Conservation (phyloP, 2,329 filamentous ascomycete genomes). For the Claviceps sp. region DNA sequence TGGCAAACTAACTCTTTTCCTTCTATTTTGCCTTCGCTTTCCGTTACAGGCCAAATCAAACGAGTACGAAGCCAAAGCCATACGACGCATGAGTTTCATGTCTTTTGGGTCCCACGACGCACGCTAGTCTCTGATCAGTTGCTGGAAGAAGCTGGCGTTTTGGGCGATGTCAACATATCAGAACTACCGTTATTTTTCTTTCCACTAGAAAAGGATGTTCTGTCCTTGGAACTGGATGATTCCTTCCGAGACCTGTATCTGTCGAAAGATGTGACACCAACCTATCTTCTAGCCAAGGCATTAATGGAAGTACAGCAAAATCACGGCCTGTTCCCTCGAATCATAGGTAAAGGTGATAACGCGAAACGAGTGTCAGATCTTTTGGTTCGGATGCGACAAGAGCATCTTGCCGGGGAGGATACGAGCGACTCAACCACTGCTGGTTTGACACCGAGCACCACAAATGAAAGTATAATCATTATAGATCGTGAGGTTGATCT, state of each 20-base stretch:
- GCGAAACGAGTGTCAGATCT: constrained; percentile 80
- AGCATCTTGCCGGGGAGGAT: constrained; percentile 69
- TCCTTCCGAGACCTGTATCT: constrained; percentile 81
- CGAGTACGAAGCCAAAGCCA: constrained; percentile 77
- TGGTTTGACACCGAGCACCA: constrained; percentile 71
- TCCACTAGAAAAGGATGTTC: constrained; percentile 76
- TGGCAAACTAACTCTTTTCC: constrained; percentile 4
- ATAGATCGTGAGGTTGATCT: constrained; percentile 94
- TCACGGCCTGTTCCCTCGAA: constrained; percentile 85
- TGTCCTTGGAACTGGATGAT: constrained; percentile 82
- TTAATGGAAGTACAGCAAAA: constrained; percentile 89
- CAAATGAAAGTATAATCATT: constrained; percentile 81
- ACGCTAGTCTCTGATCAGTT: constrained; percentile 85
- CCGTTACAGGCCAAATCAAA: constrained; percentile 66
- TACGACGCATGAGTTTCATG: constrained; percentile 87
- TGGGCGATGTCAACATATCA: constrained; percentile 80
- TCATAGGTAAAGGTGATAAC: constrained; percentile 91
- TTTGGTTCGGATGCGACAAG: constrained; percentile 80
- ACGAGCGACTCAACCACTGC: constrained; percentile 45
- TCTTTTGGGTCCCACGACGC: constrained; percentile 90
- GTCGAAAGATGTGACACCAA: constrained; percentile 79
- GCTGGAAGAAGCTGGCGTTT: constrained; percentile 80
- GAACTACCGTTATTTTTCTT: constrained; percentile 86
- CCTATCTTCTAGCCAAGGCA: constrained; percentile 77
- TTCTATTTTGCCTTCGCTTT: neutral